phyloP scores from a whole-genome alignment of 2,329 filamentous ascomycete genomes.

The Beauveria varroae region DNA sequence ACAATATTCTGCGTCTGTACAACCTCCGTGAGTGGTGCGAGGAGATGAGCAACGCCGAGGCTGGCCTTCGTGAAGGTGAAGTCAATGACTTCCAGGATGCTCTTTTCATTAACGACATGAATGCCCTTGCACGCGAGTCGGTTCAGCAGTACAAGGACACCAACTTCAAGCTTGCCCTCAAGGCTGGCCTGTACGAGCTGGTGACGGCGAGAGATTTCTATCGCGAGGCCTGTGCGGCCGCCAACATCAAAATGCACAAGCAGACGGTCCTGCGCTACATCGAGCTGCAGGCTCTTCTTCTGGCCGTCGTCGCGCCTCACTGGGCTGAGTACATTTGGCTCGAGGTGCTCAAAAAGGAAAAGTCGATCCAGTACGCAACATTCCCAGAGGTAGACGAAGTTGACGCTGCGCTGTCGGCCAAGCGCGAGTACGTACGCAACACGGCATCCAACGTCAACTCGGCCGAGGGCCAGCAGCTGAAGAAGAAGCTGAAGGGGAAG shows the following conservation, averaged over 20 bases:
- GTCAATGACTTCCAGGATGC: constrained; percentile 75
- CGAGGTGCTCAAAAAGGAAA: constrained; percentile 72
- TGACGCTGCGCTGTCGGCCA: constrained; percentile 60
- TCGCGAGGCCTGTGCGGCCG: constrained; percentile 70
- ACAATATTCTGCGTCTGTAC: constrained; percentile 78
- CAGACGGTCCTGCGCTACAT: constrained; percentile 74
- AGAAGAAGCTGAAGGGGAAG: constrained; percentile 93
- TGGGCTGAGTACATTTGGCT: constrained; percentile 94
- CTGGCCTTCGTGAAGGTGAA: constrained; percentile 63
- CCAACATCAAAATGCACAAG: constrained; percentile 78
- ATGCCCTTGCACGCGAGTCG: constrained; percentile 70
- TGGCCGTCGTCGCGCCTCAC: constrained; percentile 82
- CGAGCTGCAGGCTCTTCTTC: constrained; percentile 74
- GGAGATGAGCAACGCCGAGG: constrained; percentile 65
- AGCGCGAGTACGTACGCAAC: constrained; percentile 70
- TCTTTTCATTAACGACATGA: constrained; percentile 91
- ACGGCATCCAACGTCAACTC: constrained; percentile 71
- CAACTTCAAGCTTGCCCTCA: constrained; percentile 73
- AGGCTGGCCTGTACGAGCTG: constrained; percentile 84
- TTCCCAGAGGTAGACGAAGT: constrained; percentile 63
- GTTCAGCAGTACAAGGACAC: constrained; percentile 71
- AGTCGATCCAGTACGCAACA: constrained; percentile 69
- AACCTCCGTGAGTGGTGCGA: constrained; percentile 86
- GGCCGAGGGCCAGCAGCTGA: constrained; percentile 73
- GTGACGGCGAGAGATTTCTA: constrained; percentile 84